Conservation (phyloP, 2,329 filamentous ascomycete species). For the Fusarium metavorans region DNA sequence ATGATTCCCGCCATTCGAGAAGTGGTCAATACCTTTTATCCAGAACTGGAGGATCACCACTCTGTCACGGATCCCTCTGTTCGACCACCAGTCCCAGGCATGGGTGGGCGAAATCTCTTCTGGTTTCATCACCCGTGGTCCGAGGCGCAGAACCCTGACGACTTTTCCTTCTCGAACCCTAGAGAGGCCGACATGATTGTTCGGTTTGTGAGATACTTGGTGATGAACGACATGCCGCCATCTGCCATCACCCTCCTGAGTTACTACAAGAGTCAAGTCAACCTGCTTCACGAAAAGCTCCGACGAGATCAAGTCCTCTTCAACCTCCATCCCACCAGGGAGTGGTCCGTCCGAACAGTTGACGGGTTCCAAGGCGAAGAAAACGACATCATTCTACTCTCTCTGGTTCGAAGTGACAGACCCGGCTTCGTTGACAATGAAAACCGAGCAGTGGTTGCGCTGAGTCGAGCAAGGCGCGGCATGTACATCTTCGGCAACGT, state of each 20-base stretch:
- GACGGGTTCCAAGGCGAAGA: slow-evolving; percentile 94
- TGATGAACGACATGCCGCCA: slow-evolving; percentile 71
- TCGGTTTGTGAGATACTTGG: slow-evolving; percentile 77
- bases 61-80: slow-evolving; percentile 49
- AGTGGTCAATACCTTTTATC: slow-evolving; percentile 63
- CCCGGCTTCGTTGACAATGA: slow-evolving; percentile 81
- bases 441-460: slow-evolving; percentile 69
- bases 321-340: slow-evolving; percentile 46
- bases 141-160: slow-evolving; percentile 69
- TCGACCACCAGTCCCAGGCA: slow-evolving; percentile 59
- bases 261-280: slow-evolving; percentile 88
- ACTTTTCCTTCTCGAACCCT: slow-evolving; percentile 76
- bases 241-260: slow-evolving; percentile 82
- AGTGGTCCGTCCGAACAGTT: slow-evolving; percentile 78
- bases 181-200: slow-evolving; percentile 83
- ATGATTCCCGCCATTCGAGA: slow-evolving; percentile 62
- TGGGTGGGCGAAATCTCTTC: slow-evolving; percentile 54
- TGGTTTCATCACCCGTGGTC: slow-evolving; percentile 67
- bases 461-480: slow-evolving; percentile 78
- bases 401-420: slow-evolving; percentile 79
- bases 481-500: slow-evolving; percentile 89
- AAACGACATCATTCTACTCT: slow-evolving; percentile 85
- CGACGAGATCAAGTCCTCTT: slow-evolving; percentile 46
- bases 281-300: slow-evolving; percentile 67
- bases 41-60: slow-evolving; percentile 57